Base-by-base conservation (phyloP, 306 rosid species). In the Cucurbita argyrosperma region DNA sequence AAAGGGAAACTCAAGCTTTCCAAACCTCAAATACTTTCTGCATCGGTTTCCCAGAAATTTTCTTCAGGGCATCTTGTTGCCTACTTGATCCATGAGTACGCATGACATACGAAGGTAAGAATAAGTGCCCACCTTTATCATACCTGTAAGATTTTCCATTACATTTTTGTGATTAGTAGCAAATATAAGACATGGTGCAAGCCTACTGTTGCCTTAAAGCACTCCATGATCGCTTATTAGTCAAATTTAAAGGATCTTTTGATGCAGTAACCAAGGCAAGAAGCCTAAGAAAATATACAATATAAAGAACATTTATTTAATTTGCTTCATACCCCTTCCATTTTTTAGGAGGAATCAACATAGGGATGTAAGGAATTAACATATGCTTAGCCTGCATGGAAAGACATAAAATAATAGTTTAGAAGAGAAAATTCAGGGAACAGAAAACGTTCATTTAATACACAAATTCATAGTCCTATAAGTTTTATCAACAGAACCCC, bases 91-190 rank as follows among this genome's bases (percentile, higher is more conserved):
- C 92, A 79, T 89, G 97, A 78, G 96, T 91, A 51, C 92, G 96
- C 97, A 91, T 89, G 73, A 87, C 81, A 83, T 87, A 91, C 30
- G 96, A 89, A 72, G 97, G 97, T 76, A 91, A 77, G 85, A 89
- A 91, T 80, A 91, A 82, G 72, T 91, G 96, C 62, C 97, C 96
- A 8, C 97, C 97, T 81, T 83, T 91, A 86, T 89, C 96, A 78
- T 89, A 86, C 77, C 97, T 91, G 80, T 58, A 79, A 76, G 70
- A 49, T 71, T 62, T 74, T 67, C 58, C 52, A 74, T 59, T 30
- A 78, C 53, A 80, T 42, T 42, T 37, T 43, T 62, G 8, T 66
- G 58, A 68, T 43, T 16, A 49, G 66, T 39, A 15, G 53, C 77
- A 66, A 38, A 47, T 45, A 56, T 35, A 16, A 45, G 15, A 26